Base-by-base conservation (phyloP, 371 early-diverging fungal species). In the Mortierella sp. region DNA sequence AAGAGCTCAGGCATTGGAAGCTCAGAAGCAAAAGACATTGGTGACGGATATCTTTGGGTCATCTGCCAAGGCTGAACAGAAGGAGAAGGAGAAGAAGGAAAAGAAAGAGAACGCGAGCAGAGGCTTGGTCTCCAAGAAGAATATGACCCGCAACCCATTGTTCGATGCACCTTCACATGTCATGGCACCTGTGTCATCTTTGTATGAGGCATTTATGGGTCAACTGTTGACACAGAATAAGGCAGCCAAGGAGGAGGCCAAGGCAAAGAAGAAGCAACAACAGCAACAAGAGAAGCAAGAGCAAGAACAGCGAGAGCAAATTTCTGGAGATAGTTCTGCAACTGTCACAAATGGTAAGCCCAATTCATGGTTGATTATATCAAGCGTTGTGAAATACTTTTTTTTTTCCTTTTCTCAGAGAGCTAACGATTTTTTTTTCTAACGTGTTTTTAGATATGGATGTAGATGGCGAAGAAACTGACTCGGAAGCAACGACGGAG, bases 201-300 rank as follows among this genome's bases (percentile, higher is more conserved):
- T 81, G 69, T 81, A 59, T 58, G 82, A 81, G 58, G 82, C 76
- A n/a, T 81, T 81, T 45, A 81, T 81, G 82, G 82, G 66, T 5
- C 82, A 75, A 60, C n/a, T 81, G 53, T 57, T 81, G 72, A 45
- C 55, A n/a, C 61, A 75, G 33, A 72, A 65, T 55, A 72, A 72
- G 72, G 58, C 72, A 0, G 70, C 69, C 24, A 72, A 69, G 62
- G 82, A 69, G 19, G 72, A 75, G 28, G 55, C 63, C 33, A 79
- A 79, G 53, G 60, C 66, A 28, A 69, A 61, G 58, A 77, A 66
- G 67, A 73, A 69, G 65, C 48, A 58, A 33, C 57, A 61, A 22
- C 65, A 74, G 43, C 69, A 68, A 9, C 55, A 67, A 28, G 65
- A 75, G 24, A 48, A 59, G 52, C 64, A 61, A 41, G 55, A 70